A percentile compares a stretch with the other conserved stretches of the same genome.
These are phyloP conservation scores for Beauveria pseudobassiana DNA, from an alignment of 2,329 filamentous ascomycete species.

Conservation along the genomic window DNA sequence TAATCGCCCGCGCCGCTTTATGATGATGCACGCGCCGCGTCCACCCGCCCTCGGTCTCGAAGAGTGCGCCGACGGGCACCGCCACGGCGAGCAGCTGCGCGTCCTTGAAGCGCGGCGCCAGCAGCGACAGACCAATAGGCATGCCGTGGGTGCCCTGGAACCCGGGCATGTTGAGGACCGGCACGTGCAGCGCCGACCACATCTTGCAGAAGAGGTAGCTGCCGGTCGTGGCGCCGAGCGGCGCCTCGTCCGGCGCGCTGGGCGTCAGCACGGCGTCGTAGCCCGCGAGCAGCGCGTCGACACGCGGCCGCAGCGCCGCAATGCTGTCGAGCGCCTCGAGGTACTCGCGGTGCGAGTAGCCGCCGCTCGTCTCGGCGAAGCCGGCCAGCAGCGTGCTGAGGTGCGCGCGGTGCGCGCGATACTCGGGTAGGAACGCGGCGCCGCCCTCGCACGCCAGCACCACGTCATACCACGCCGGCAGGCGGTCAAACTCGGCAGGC, in stretches of 20 bases:
- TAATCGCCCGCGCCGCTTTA: background rate
- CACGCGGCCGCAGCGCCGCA: conserved; percentile 43
- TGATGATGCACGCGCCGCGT: conserved; percentile 11
- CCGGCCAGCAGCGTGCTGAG: conserved; percentile 37
- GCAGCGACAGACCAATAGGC: conserved; percentile 52
- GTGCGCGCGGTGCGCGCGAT: conserved; percentile 37
- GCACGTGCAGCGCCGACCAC: conserved; percentile 54
- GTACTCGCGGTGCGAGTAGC: conserved; percentile 37
- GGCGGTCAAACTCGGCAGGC: conserved; percentile 37
- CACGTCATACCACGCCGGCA: conserved; percentile 44
- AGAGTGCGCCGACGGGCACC: conserved; percentile 29
- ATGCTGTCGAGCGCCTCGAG: conserved; percentile 47
- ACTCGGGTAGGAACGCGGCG: conserved; percentile 46
- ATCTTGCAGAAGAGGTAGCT: conserved; percentile 42
- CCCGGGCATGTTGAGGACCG: conserved; percentile 57
- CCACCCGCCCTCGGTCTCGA: conserved; percentile 27
- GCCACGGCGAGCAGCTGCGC: conserved; percentile 34
- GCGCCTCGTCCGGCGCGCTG: conserved; percentile 53
- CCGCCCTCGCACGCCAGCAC: conserved; percentile 46
- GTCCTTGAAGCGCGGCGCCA: conserved; percentile 40
- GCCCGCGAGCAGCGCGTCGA: conserved; percentile 42
- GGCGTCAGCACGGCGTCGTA: conserved; percentile 52
- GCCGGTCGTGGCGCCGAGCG: conserved; percentile 41
- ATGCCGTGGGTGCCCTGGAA: conserved; percentile 46
- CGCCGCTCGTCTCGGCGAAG: conserved; percentile 42